A percentile compares a stretch with the other conserved stretches of the same genome.
These are phyloP conservation scores for Drechslerella stenobrocha DNA, from an alignment of 2,329 filamentous ascomycete species.

Conservation along the genomic window DNA sequence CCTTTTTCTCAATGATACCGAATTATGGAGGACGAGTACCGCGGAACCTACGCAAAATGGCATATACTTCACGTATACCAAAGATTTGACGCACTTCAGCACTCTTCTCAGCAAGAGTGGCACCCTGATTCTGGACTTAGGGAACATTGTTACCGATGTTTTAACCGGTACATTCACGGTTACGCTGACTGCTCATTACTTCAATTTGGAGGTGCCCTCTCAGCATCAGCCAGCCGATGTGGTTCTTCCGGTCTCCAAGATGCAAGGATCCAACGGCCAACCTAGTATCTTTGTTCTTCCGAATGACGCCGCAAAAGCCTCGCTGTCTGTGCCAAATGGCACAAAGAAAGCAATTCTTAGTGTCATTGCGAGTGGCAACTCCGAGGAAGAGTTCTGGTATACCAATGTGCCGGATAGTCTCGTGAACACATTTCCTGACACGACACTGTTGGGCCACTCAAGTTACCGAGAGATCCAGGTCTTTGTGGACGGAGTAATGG, in stretches of 20 bases:
- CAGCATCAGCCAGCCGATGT: slow-evolving; percentile 57
- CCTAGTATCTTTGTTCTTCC: slow-evolving; percentile 72
- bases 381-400: slow-evolving; percentile 83
- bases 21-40: slow-evolving; percentile 82
- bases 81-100: slow-evolving; percentile 75
- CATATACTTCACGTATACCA: slow-evolving; percentile 67
- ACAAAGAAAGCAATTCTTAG: slow-evolving; percentile 71
- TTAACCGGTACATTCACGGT: slow-evolving; percentile 76
- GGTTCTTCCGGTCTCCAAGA: slow-evolving; percentile 60
- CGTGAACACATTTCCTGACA: slow-evolving; percentile 63
- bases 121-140: slow-evolving; percentile 78
- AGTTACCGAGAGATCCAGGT: slow-evolving; percentile 79
- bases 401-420: slow-evolving; percentile 71
- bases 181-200: slow-evolving; percentile 62
- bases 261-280: slow-evolving; percentile 59
- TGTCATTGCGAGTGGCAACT: slow-evolving; percentile 76
- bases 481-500: slow-evolving; percentile 70
- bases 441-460: slow-evolving; percentile 67
- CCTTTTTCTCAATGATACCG: slow-evolving; percentile 75
- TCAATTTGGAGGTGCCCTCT: slow-evolving; percentile 76
- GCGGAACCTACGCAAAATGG: slow-evolving; percentile 73
- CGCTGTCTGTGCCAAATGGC: slow-evolving; percentile 67
- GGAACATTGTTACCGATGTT: slow-evolving; percentile 69
- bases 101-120: slow-evolving; percentile 70
- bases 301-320: slow-evolving; percentile 14